Evolutionary conservation across 768 basidiomycete genomes (phyloP), one percentile per base, ranked within the genome.

Genomic region (Tricholoma terreum): DNA sequence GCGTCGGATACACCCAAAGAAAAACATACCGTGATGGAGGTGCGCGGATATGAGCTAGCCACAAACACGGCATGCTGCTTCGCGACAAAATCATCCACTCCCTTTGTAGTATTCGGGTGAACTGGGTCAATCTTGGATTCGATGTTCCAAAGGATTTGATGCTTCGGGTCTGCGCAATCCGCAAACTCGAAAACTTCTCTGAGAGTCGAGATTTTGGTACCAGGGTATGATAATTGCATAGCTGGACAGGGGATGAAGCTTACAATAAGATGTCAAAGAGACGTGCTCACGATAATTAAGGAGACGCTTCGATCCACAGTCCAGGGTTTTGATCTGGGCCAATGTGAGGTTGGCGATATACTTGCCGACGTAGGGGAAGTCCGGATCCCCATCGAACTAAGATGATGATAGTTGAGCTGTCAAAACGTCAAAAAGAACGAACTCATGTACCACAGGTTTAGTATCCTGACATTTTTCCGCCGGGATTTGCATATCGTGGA

Each of bases 321-420:
- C 89, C 43, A 93, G 69, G 4, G 87, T 92, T 71, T 86, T 86
- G 57, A 93, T 71, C 71, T 92, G 90, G 6, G 88, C 83, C 40
- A 92, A 70, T 0, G 91, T 92, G 40, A 92, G 78, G 67, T 90
- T 86, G n/a, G 83, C 85, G 54, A 91, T 77, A 58, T 77, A 81
- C 70, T 89, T 88, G 52, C 86, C 88, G n/a, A 89, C 86, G 65
- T 90, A 90, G 11, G 88, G 88, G 66, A 81, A 90, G 38, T 73
- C 73, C 1, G 84, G 83, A 66, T 90, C 88, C 35, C 72, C 70
- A 9, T 75, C 71, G 55, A 77, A 75, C 87, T 89, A 52, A 21
- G 38, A 57, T 45, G 8, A 48, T 31, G 2, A 36, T 30, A 11
- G 43, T 33, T n/a, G n/a, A n/a, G n/a, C n/a, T n/a, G n/a, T n/a